These are phyloP conservation scores for Sporothrix brunneoviolacea DNA, from an alignment of 2,329 filamentous ascomycete species.

Conservation along the genomic window DNA sequence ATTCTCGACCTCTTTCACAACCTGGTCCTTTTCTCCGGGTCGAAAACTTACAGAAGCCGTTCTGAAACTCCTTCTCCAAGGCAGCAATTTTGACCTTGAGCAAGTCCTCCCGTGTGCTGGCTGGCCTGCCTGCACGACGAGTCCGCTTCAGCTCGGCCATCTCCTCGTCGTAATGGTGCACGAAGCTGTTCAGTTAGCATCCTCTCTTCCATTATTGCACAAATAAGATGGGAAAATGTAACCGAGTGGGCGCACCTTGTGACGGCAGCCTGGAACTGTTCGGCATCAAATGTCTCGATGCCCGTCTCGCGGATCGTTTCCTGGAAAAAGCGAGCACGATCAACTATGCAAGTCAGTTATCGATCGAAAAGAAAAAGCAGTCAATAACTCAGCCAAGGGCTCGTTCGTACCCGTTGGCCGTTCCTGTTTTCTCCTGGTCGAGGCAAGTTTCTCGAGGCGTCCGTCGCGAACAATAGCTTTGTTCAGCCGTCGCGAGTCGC, in stretches of 20 bases:
- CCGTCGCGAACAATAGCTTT: conserved; percentile 75
- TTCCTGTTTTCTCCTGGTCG: conserved; percentile 66
- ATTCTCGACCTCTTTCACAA: no score
- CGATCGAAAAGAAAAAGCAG: conserved; percentile 12
- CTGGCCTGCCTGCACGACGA: conserved; percentile 71
- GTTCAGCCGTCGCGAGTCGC: conserved; percentile 76
- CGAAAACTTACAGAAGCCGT: conserved; percentile 63
- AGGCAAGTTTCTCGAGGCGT: conserved; percentile 65
- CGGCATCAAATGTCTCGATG: conserved; percentile 43
- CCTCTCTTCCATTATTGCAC: no score
- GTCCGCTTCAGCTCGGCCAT: conserved; percentile 58
- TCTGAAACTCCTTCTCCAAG: conserved; percentile 73
- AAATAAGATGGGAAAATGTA: no score
- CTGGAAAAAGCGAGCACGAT: conserved; percentile 34
- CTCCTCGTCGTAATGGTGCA: conserved; percentile 66
- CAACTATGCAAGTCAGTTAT: conserved; percentile 10
- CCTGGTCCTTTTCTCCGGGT: conserved; percentile 9
- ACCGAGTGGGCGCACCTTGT: conserved; percentile 41
- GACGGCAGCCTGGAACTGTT: conserved; percentile 56
- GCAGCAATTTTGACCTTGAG: conserved; percentile 63
- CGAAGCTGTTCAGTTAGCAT: conserved; percentile 41
- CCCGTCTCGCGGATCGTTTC: conserved; percentile 50
- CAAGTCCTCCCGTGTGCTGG: conserved; percentile 69
- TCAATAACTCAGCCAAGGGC: conserved; percentile 45
- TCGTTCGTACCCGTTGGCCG: conserved; percentile 40